phyloP scores from a whole-genome alignment of 2,329 filamentous ascomycete genomes.

The Clonostachys rhizophaga region DNA sequence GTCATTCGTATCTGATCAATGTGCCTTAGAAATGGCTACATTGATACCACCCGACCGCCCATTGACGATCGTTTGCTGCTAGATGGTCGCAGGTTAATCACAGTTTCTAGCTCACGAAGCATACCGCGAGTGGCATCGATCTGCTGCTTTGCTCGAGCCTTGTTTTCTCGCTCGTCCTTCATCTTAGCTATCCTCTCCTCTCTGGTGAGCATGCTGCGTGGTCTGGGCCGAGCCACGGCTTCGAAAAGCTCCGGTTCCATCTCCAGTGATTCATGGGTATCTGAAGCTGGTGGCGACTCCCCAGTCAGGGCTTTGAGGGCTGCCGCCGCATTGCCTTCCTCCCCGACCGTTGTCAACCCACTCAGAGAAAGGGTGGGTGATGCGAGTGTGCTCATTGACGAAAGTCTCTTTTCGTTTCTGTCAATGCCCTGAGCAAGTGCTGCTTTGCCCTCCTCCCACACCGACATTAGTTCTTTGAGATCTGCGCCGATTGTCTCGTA shows the following conservation, averaged over 20 bases:
- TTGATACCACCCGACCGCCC: constrained; percentile 31
- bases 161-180: constrained; percentile 77
- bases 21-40: constrained; percentile 17
- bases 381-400: constrained; percentile 53
- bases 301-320: constrained; percentile 78
- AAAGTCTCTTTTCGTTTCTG: constrained; percentile 68
- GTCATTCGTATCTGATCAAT: background rate
- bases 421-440: constrained; percentile 78
- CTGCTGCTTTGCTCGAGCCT: constrained; percentile 67
- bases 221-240: constrained; percentile 71
- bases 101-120: constrained; percentile 86
- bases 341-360: constrained; percentile 60
- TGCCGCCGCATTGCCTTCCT: constrained; percentile 38
- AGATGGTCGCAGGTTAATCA: constrained; percentile 61
- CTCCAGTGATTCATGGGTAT: constrained; percentile 47
- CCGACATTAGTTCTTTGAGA: constrained; percentile 71
- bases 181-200: constrained; percentile 87
- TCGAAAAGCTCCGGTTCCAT: constrained; percentile 77
- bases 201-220: constrained; percentile 67
- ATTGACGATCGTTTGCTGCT: constrained; percentile 25
- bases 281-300: constrained; percentile 51
- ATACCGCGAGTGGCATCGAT: constrained; percentile 81
- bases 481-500: constrained; percentile 94
- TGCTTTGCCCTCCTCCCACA: constrained; percentile 86
- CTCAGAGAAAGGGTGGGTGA: constrained; percentile 62